phyloP scores from a whole-genome alignment of 306 rosid species.

The Bauhinia variegata region DNA sequence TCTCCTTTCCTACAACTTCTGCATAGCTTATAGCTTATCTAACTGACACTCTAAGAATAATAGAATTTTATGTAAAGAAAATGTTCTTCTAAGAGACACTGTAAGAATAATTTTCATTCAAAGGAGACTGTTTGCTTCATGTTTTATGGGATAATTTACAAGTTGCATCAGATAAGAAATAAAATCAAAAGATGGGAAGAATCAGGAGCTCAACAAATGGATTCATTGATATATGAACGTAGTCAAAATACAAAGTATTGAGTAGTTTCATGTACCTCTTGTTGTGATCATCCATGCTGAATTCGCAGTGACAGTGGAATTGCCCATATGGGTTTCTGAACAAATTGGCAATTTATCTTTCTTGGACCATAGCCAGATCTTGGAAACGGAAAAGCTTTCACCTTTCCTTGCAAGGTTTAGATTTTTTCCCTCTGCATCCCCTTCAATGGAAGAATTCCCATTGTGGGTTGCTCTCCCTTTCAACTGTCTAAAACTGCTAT shows the following conservation, averaged over 20 bases:
- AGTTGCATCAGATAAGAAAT: conserved; percentile 41
- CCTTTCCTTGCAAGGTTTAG: conserved; percentile 74
- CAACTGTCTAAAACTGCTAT: conserved; percentile 59
- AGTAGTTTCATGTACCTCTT: conserved; percentile 50
- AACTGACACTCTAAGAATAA: too few species aligned
- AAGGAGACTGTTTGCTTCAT: conserved; percentile 28
- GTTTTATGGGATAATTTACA: conserved; percentile 42
- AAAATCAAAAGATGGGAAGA: conserved; percentile 34
- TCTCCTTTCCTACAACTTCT: conserved; percentile 23
- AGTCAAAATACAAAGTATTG: conserved; percentile 33
- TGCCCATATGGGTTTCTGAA: conserved; percentile 47
- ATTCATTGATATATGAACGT: conserved; percentile 34
- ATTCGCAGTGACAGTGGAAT: conserved; percentile 48
- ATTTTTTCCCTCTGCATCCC: conserved; percentile 67
- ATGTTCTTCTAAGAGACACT: conserved; percentile 32
- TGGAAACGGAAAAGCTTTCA: conserved; percentile 89
- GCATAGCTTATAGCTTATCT: conserved; percentile 21
- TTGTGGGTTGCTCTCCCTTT: conserved; percentile 56
- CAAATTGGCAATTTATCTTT: conserved; percentile 67
- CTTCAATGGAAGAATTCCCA: conserved; percentile 57
- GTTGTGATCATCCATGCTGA: conserved; percentile 60
- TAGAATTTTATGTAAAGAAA: conserved; percentile 19
- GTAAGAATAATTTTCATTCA: conserved; percentile 34
- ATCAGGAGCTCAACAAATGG: conserved; percentile 21
- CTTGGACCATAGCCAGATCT: conserved; percentile 94